Evolutionary conservation across 306 rosid species (phyloP).

Genomic region (Vigna angularis): DNA sequence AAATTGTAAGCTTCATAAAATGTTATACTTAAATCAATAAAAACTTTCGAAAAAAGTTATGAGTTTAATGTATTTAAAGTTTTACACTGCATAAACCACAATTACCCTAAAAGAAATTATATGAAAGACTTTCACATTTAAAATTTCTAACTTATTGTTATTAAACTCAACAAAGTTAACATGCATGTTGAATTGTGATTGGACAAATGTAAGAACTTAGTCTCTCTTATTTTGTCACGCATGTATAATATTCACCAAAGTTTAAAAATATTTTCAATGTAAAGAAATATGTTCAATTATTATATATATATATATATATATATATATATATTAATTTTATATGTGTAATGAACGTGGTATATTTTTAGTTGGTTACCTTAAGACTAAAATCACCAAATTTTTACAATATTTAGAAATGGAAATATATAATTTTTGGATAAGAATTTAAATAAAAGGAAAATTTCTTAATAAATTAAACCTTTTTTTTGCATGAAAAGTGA

Average conservation of each 20-base stretch:
- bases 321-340: no score
- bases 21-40: no score
- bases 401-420: neutral
- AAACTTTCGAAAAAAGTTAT: no score
- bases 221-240: neutral
- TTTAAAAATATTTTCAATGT: neutral
- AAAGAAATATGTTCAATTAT: neutral
- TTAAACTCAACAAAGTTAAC: no score
- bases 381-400: neutral
- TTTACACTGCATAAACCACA: no score
- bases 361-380: neutral
- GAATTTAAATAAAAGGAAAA: neutral
- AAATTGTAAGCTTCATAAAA: no score
- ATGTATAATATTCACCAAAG: conserved; percentile 2
- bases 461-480: neutral
- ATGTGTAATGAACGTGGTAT: no score
- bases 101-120: no score
- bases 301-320: no score
- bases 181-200: neutral
- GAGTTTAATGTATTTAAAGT: no score
- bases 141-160: no score
- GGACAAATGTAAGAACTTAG: neutral
- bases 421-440: neutral
- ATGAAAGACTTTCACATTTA: no score
- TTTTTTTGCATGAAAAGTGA: neutral